phyloP scores from a whole-genome alignment of 2,329 filamentous ascomycete genomes.

The Penicillium sp. region DNA sequence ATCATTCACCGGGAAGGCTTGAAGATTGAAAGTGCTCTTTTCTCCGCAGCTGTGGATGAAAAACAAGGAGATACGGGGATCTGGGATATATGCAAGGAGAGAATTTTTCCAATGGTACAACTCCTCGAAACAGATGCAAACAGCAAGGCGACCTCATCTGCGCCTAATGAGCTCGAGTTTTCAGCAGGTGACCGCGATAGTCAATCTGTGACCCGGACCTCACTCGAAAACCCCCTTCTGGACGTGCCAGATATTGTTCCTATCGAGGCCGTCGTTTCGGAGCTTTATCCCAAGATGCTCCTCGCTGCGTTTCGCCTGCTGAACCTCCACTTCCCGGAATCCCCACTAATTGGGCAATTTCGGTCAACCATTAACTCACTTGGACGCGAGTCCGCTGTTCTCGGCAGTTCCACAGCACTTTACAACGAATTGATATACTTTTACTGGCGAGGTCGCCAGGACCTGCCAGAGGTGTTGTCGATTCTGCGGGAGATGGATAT shows the following conservation, averaged over 20 bases:
- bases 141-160: not conserved
- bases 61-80: constrained; percentile 41
- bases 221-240: constrained; percentile 22
- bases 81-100: constrained; percentile 46
- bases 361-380: constrained; percentile 46
- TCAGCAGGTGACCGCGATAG: not conserved
- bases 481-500: constrained; percentile 51
- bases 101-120: constrained; percentile 45
- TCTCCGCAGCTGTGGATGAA: constrained; percentile 30
- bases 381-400: constrained; percentile 48
- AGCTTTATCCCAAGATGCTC: constrained; percentile 48
- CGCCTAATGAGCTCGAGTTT: not conserved
- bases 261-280: constrained; percentile 36
- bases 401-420: constrained; percentile 47
- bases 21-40: constrained; percentile 38
- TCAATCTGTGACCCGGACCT: not conserved
- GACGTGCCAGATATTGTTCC: constrained; percentile 40
- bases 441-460: constrained; percentile 48
- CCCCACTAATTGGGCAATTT: constrained; percentile 46
- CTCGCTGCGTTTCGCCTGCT: constrained; percentile 48
- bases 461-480: constrained; percentile 45
- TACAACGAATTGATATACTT: constrained; percentile 52
- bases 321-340: constrained; percentile 46
- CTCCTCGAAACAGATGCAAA: constrained; percentile 24
- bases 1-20: constrained; percentile 36